Evolutionary conservation across 441 rosid genomes (phyloP).

Genomic region (Adansonia gregorii): DNA sequence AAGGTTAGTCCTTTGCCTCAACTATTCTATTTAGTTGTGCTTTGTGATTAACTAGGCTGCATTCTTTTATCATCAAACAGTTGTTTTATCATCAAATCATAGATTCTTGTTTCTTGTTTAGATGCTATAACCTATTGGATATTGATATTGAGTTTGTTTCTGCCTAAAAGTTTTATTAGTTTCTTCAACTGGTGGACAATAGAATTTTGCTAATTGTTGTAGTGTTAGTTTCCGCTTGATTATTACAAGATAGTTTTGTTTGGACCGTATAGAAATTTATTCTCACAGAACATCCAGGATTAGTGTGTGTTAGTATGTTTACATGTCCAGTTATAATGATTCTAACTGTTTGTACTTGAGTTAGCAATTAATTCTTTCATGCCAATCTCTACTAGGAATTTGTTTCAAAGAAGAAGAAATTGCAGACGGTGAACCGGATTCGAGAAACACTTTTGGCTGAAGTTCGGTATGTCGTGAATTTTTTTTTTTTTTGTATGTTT

Average conservation of each 20-base stretch:
- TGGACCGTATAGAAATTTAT: neutral
- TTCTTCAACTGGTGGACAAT: neutral
- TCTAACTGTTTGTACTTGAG: neutral
- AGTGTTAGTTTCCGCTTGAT: neutral
- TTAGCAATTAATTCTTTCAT: neutral
- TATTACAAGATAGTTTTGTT: neutral
- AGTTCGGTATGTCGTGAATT: constrained; percentile 40
- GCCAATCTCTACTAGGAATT: constrained; percentile 39
- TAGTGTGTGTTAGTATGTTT: neutral
- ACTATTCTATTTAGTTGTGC: constrained; percentile 11
- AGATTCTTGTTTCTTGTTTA: neutral
- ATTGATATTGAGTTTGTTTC: constrained; percentile 20
- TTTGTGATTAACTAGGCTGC: neutral
- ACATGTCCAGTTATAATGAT: neutral
- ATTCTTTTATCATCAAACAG: constrained; percentile 1
- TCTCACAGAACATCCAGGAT: neutral
- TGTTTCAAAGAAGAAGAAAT: constrained; percentile 47
- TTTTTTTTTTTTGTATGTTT: neutral
- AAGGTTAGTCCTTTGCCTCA: constrained; percentile 41
- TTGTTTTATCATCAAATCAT: neutral
- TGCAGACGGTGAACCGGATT: constrained; percentile 43
- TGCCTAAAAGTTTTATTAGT: neutral
- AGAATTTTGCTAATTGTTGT: neutral
- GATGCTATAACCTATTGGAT: neutral
- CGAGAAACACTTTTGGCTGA: constrained; percentile 50